A percentile compares a stretch with the other conserved stretches of the same genome.
Evolutionary conservation across 805 yeast genomes (phyloP).

Genomic region (Lachancea meyersii): DNA sequence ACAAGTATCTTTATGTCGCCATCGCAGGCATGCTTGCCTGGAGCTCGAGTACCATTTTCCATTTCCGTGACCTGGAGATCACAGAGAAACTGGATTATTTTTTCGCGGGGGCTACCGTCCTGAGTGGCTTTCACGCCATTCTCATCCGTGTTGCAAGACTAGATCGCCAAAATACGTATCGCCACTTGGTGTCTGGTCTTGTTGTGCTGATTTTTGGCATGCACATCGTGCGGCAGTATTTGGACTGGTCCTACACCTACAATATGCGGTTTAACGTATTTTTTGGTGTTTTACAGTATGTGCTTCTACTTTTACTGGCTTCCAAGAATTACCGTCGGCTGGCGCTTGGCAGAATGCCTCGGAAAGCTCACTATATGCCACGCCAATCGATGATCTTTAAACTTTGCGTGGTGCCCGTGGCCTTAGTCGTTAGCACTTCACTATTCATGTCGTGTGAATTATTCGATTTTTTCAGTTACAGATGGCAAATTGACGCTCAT

Average conservation of each 20-base stretch:
- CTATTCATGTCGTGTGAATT: conserved; percentile 85
- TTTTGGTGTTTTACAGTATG: conserved; percentile 71
- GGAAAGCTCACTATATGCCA: conserved; percentile 3
- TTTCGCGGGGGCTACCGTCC: conserved; percentile 85
- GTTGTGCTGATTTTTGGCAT: conserved; percentile 48
- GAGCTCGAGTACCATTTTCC: conserved; percentile 81
- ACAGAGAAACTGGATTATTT: conserved; percentile 89
- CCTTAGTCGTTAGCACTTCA: conserved; percentile 46
- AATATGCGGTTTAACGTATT: conserved; percentile 86
- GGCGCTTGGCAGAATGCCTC: conserved; percentile 8
- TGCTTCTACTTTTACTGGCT: conserved; percentile 31
- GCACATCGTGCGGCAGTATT: conserved; percentile 60
- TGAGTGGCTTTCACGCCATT: conserved; percentile 71
- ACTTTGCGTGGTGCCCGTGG: conserved; percentile 42
- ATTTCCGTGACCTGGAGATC: conserved; percentile 68
- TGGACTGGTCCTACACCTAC: conserved; percentile 86
- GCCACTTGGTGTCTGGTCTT: conserved; percentile 35
- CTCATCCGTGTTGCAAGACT: conserved; percentile 54
- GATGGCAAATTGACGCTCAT: conserved; percentile 78
- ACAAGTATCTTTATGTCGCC: conserved; percentile 37
- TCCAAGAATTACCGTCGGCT: conserved; percentile 29
- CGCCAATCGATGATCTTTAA: conserved; percentile 12
- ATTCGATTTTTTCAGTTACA: conserved; percentile 77
- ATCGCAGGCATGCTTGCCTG: conserved; percentile 78
- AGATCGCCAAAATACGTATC: conserved; percentile 36